Base-by-base conservation (phyloP, 371 early-diverging fungal species). In the Capniomyces stellatus region DNA sequence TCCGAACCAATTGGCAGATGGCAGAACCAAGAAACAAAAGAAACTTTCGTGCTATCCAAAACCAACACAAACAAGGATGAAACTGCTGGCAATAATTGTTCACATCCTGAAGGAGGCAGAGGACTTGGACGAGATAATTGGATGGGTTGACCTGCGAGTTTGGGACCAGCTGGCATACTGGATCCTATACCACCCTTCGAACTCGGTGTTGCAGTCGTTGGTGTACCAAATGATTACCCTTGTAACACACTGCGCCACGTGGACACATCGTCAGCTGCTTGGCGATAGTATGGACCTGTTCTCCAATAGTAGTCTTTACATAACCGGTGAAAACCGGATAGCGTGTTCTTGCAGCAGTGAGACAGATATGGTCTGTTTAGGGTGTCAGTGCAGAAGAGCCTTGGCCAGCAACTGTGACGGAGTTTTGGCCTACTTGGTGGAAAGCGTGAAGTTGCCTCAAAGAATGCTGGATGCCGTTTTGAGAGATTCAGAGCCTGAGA, bases 151-250 rank as follows among this genome's bases (percentile, higher is more conserved):
- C 39, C 24, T 65, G 55, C 66, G 66, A 19, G 59, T 65, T 24
- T 65, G 66, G 66, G 62, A 58, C 21, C 64, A 57, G 0, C 51
- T 65, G 29, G 55, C 54, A 31, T 54, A 60, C 2, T 65, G 66
- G 66, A 64, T 64, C 50, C 47, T 66, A 22, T 58, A 63, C 55
- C 66, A 65, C 35, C 66, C 66, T 24, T 58, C 63, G 51, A 65
- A 65, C 58, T 64, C 63, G 43, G 52, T 57, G 30, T 47, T 65
- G 22, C 66, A 65, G 22, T 23, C 57, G 49, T 29, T 55, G 0
- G 66, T 63, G 6, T 65, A 66, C 29, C 64, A 65, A 59, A 56
- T 66, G 8, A 19, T 66, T 19, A 60, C 66, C 8, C 51, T 59
- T 21, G 25, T 65, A n/a, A 29, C 58, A 1, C 29, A 29, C 15